Percentiles rank a stretch among this genome's conserved stretches.
These are phyloP conservation scores for Roridomyces roridus DNA, from an alignment of 768 basidiomycete genomes.

Conservation along the genomic window DNA sequence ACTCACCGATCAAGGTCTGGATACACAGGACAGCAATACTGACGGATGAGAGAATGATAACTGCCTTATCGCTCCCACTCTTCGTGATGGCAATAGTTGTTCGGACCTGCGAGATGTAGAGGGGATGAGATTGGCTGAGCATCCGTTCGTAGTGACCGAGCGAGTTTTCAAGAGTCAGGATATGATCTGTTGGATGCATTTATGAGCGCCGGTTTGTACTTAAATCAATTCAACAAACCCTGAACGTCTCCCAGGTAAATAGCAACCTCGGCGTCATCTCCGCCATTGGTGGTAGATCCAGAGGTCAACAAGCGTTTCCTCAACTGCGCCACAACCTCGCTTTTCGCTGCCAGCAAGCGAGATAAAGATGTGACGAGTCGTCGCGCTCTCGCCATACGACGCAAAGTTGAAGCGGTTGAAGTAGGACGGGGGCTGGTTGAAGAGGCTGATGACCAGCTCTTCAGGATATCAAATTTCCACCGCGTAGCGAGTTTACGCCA, in stretches of 20 bases:
- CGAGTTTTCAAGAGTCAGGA: constrained; percentile 84
- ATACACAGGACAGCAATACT: constrained; percentile 71
- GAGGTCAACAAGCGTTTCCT: constrained; percentile 70
- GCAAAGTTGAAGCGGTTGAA: constrained; percentile 57
- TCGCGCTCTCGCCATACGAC: constrained; percentile 81
- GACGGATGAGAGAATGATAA: constrained; percentile 72
- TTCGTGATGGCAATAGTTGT: constrained; percentile 64
- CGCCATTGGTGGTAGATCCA: constrained; percentile 42
- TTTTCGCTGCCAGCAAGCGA: constrained; percentile 76
- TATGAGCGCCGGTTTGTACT: too few relatives aligned
- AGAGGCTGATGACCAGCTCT: constrained; percentile 29
- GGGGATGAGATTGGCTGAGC: constrained; percentile 86
- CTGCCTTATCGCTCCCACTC: constrained; percentile 65
- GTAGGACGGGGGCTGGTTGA: constrained; percentile 31
- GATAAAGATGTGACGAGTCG: constrained; percentile 80
- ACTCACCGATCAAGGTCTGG: constrained; percentile 64
- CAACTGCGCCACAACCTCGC: constrained; percentile 68
- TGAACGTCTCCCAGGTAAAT: constrained; percentile 93
- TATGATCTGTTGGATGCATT: constrained; percentile 69
- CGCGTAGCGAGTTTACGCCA: constrained; percentile 16
- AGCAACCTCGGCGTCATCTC: constrained; percentile 71
- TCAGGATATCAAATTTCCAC: not conserved
- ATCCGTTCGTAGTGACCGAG: constrained; percentile 88
- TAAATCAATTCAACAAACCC: constrained; percentile 53
- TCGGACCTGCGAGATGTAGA: constrained; percentile 81